These are phyloP conservation scores for Dunaliella primolecta DNA, from an alignment of 139 green algal genomes.

Conservation along the genomic window DNA sequence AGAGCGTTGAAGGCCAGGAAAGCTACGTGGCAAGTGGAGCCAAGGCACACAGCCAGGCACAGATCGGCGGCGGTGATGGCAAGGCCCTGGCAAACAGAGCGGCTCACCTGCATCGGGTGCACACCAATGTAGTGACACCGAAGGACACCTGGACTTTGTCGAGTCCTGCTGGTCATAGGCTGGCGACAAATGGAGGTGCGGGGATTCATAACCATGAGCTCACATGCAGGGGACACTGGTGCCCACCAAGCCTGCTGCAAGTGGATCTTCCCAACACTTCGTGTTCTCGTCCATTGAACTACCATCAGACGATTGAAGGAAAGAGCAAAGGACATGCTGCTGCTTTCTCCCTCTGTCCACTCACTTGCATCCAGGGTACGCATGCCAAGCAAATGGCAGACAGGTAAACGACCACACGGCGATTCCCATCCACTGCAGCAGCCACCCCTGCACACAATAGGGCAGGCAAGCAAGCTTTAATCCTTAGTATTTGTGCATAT, in stretches of 20 bases:
- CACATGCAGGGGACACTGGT: too few relatives aligned
- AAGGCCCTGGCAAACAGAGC: not conserved
- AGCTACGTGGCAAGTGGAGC: not conserved
- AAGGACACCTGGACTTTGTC: too few relatives aligned
- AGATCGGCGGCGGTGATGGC: not conserved
- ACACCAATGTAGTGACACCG: too few relatives aligned
- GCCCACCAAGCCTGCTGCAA: too few relatives aligned
- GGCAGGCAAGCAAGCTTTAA: not conserved
- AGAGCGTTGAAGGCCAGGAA: slow-evolving; percentile 4
- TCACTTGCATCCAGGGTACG: slow-evolving; percentile 35
- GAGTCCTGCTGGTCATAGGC: too few relatives aligned
- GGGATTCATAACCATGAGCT: too few relatives aligned
- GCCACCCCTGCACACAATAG: slow-evolving; percentile 12
- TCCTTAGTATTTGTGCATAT: not conserved
- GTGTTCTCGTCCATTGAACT: too few relatives aligned
- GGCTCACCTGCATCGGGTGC: not conserved
- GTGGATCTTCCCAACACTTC: too few relatives aligned
- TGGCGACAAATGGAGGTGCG: too few relatives aligned
- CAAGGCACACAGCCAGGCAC: not conserved
- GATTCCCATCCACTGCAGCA: slow-evolving; percentile 16
- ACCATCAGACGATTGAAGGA: too few relatives aligned
- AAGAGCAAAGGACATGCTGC: not conserved
- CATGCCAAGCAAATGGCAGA: slow-evolving; percentile 11
- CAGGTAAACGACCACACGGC: not conserved
- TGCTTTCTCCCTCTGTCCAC: not conserved